Evolutionary conservation across 352 stramenopile species (phyloP).

Genomic region (Pythium coloratum): DNA sequence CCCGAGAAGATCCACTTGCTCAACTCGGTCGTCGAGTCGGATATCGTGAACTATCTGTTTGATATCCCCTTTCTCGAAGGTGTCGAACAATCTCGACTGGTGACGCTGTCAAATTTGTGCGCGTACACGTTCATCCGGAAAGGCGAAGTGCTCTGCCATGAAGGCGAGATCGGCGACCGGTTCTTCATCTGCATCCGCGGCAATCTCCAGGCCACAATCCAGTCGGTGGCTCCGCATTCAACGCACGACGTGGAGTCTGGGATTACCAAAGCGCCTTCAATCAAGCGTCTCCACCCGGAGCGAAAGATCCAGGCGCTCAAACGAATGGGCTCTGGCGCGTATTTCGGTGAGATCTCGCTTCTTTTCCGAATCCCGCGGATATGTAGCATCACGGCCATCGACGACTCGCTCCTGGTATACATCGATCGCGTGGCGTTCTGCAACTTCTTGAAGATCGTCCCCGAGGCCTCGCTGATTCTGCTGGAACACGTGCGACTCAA

Average conservation of each 20-base stretch:
- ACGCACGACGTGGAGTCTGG: neutral
- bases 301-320: conserved; percentile 53
- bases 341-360: conserved; percentile 78
- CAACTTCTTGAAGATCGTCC: conserved; percentile 72
- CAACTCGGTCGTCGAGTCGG: conserved; percentile 61
- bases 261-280: neutral
- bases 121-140: conserved; percentile 59
- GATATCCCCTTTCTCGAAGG: conserved; percentile 68
- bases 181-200: conserved; percentile 79
- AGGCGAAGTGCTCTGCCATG: conserved; percentile 49
- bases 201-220: conserved; percentile 45
- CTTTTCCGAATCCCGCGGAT: conserved; percentile 71
- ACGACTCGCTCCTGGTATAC: conserved; percentile 65
- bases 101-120: conserved; percentile 67
- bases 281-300: conserved; percentile 12
- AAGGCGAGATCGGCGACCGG: conserved; percentile 57
- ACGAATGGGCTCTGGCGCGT: conserved; percentile 48
- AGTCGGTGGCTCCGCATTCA: conserved; percentile 13
- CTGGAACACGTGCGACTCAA: conserved; percentile 65
- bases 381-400: conserved; percentile 58
- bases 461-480: conserved; percentile 47
- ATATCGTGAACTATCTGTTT: conserved; percentile 65
- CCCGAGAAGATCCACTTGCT: conserved; percentile 68
- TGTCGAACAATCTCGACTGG: conserved; percentile 54
- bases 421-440: conserved; percentile 67